A percentile compares a stretch with the other conserved stretches of the same genome.
Conservation (phyloP, 192 early-diverging fungal genomes). For the Entomortierella parvispora region DNA sequence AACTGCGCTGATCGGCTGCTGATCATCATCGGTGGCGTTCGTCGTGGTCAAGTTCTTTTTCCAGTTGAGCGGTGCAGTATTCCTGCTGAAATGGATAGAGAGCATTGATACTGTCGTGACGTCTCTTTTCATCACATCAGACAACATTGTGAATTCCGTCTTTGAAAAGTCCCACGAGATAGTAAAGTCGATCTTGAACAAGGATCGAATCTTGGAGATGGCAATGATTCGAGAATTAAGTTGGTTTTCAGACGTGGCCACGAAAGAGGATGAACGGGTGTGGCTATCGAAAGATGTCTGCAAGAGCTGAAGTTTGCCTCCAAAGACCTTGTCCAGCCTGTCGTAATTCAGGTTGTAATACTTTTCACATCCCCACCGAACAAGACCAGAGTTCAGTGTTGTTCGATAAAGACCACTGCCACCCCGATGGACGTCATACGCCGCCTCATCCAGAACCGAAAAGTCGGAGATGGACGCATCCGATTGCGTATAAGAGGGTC, state of each 20-base stretch:
- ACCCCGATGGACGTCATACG: conserved; percentile 6
- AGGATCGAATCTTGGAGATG: conserved; percentile 11
- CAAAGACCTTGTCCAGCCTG: conserved; percentile 20
- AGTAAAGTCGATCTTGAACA: conserved; percentile 31
- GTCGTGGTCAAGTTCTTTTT: neutral
- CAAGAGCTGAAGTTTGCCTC: conserved; percentile 11
- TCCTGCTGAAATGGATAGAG: conserved; percentile 15
- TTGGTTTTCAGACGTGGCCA: neutral
- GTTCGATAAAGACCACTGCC: conserved; percentile 26
- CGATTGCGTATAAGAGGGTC: conserved; percentile 20
- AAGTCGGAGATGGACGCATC: neutral
- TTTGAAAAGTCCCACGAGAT: conserved; percentile 33
- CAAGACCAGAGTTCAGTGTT: neutral
- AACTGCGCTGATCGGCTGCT: conserved; percentile 25
- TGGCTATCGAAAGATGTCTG: conserved; percentile 7
- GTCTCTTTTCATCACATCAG: conserved; percentile 4
- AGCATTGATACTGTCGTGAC: conserved; percentile 11
- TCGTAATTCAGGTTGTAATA: conserved; percentile 15
- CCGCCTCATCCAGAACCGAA: neutral
- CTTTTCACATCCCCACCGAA: conserved; percentile 32
- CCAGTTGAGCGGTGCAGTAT: conserved; percentile 14
- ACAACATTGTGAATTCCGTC: conserved; percentile 3
- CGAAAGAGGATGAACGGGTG: conserved; percentile 8
- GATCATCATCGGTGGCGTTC: neutral
- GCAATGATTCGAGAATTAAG: conserved; percentile 17